Conservation (phyloP, 768 basidiomycete species). For the Russula vinacea region DNA sequence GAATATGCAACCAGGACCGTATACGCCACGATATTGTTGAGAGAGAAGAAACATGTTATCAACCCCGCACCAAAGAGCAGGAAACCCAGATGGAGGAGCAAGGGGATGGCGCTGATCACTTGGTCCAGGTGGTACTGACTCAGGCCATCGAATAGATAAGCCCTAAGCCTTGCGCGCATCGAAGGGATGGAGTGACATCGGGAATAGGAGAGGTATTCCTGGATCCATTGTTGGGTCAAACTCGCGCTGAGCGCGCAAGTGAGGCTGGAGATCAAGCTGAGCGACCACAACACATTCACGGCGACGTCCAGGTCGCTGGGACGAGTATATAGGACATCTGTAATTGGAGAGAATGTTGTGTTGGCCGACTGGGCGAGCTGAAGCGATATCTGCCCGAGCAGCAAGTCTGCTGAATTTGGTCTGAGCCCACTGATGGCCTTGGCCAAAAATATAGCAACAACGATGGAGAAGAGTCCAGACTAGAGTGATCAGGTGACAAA, state of each 20-base stretch:
- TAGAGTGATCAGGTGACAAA: neutral
- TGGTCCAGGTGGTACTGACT: conserved; percentile 9
- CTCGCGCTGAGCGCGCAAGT: conserved; percentile 14
- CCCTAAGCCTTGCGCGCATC: conserved; percentile 23
- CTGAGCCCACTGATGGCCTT: neutral
- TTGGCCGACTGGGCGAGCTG: conserved; percentile 2
- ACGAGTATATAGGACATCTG: neutral
- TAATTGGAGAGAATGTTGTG: neutral
- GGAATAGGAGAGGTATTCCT: conserved; percentile 12
- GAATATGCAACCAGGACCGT: conserved; percentile 6
- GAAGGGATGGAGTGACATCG: conserved; percentile 18
- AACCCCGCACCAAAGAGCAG: conserved; percentile 26
- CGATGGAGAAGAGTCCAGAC: conserved; percentile 19
- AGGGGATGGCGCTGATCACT: conserved; percentile 12
- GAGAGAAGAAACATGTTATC: conserved; percentile 16
- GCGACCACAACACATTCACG: conserved; percentile 18
- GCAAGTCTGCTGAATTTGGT: conserved; percentile 3
- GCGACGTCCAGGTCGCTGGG: conserved; percentile 4
- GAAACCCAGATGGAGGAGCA: conserved; percentile 26
- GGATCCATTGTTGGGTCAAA: conserved; percentile 23
- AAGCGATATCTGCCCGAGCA: conserved; percentile 15
- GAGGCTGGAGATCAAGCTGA: conserved; percentile 21
- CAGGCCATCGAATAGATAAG: conserved; percentile 22
- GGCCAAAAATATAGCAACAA: conserved; percentile 11
- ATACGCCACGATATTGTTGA: conserved; percentile 22